Evolutionary conservation across 495 filamentous ascomycete genomes (phyloP), one percentile per base, ranked within the genome.

Genomic region (Aspergillus mulundensis): DNA sequence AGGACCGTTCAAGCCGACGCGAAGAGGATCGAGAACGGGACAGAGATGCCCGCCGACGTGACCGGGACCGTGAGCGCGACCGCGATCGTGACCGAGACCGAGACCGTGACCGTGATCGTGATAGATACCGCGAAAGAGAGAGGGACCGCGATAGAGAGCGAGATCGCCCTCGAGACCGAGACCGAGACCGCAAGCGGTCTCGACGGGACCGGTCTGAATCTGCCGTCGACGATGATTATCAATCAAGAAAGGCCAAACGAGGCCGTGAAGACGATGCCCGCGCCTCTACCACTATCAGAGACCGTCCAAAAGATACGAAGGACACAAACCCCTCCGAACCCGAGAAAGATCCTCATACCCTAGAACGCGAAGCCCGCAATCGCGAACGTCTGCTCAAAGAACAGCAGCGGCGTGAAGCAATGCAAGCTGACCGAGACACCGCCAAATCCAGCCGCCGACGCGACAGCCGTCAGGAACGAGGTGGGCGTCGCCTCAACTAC

Each of bases 301-400:
- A 66, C 49, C 47, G 60, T 38, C 25, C 64, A 39, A 51, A 38
- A 28, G 34, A 56, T 23, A 10, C 36, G n/a, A 61, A 59, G 51
- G 57, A 54, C 16, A 34, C 57, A 12, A 59, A 64, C 40, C 46
- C 51, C 19, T 14, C 67, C 16, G 76, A 75, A 8, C 75, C 77
- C 0, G 72, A 73, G 12, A 76, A 80, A 59, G 87, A 96, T 64
- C 84, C 86, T 0, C 85, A 92, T 61, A 86, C 87, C 0, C 72
- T 86, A 1, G 90, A 93, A 64, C 85, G 90, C 15, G 87, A 90
- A 66, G 84, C 84, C 12, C 78, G 88, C 14, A 85, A 91, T 56
- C 77, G 87, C 11, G 90, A 93, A 66, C 79, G 91, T 11, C 67
- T 92, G 42, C 75, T 88, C 6, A 88, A 89, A 58, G 90, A 95